Percentiles rank a stretch among this genome's conserved stretches.
Evolutionary conservation across 176 grass and related monocot genomes (phyloP).

Genomic region (Aegilops bicornis): DNA sequence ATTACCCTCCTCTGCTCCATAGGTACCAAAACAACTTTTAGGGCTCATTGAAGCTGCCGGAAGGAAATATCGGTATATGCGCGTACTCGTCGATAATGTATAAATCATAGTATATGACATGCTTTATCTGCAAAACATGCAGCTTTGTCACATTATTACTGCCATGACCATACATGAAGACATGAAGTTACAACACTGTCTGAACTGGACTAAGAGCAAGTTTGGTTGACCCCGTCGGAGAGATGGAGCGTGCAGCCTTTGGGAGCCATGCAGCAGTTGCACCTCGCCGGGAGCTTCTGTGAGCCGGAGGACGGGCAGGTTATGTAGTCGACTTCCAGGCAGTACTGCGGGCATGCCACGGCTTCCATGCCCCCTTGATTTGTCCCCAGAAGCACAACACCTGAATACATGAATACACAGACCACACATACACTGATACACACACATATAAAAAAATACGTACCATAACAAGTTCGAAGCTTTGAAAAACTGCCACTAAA

Average conservation of each 20-base stretch:
- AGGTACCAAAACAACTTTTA: too few species aligned
- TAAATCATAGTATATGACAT: too few species aligned
- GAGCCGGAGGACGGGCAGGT: too few species aligned
- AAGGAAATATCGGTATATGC: too few species aligned
- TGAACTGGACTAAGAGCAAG: not conserved
- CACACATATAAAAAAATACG: too few species aligned
- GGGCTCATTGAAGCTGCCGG: too few species aligned
- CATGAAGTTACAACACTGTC: not conserved
- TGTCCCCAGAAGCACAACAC: conserved; percentile 27
- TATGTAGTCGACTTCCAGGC: not conserved
- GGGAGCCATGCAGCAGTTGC: conserved; percentile 59
- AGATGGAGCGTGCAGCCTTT: conserved; percentile 64
- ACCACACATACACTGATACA: not conserved
- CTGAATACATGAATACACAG: not conserved
- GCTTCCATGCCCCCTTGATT: not conserved
- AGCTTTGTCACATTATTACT: too few species aligned
- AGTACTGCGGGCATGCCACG: conserved; percentile 39
- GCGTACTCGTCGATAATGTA: too few species aligned
- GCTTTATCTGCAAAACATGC: too few species aligned
- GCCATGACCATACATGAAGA: not conserved
- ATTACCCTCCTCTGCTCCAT: too few species aligned
- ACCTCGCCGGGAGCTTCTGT: not conserved
- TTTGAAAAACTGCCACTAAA: not conserved
- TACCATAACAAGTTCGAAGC: not conserved
- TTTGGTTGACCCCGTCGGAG: conserved; percentile 26